Percentiles rank a stretch among this genome's conserved stretches.
phyloP scores from a whole-genome alignment of 179 eudicot species.

The Beta lomatogona region DNA sequence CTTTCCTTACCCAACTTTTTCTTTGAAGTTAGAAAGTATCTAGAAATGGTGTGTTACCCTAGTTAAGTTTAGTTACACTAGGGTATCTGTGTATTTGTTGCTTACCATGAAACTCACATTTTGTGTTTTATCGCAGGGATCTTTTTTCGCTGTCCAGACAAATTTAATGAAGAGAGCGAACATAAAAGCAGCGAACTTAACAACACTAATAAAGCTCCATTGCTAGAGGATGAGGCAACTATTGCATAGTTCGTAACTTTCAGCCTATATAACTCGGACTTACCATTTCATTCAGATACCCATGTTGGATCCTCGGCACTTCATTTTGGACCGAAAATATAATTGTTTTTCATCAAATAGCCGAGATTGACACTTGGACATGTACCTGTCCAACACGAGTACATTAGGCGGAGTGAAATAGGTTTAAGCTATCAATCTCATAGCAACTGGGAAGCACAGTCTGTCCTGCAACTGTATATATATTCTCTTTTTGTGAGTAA shows the following conservation, averaged over 20 bases:
- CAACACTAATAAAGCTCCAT: conserved; percentile 35
- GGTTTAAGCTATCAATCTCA: background rate
- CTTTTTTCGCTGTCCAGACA: conserved; percentile 63
- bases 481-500: conserved; percentile 22
- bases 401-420: background rate
- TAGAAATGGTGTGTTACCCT: background rate
- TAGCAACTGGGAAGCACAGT: conserved; percentile 1
- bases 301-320: background rate
- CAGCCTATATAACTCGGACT: background rate
- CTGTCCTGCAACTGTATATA: conserved; percentile 29
- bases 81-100: background rate
- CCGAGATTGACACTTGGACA: background rate
- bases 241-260: conserved; percentile 14
- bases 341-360: background rate
- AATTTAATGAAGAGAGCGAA: conserved; percentile 58
- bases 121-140: conserved; percentile 53
- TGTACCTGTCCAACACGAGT: background rate
- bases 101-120: background rate
- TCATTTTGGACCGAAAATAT: background rate
- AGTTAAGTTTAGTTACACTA: background rate
- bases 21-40: background rate
- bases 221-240: conserved; percentile 41
- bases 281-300: background rate
- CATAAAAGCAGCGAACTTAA: conserved; percentile 23
- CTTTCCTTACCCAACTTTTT: background rate